Conservation (phyloP, 169 alveolate genomes). For the Cystoisospora suis region DNA sequence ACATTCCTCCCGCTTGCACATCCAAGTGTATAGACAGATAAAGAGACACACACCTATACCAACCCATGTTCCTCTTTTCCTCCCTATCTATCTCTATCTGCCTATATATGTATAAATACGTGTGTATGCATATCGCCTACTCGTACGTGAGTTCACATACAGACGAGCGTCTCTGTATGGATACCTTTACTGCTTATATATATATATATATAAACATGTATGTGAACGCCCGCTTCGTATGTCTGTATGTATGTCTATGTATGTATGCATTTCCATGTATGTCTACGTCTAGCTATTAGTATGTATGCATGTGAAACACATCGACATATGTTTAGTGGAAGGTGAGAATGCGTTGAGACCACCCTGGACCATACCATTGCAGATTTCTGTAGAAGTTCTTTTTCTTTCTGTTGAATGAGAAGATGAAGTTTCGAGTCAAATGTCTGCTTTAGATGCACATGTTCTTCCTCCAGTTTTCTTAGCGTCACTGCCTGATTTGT, state of each 20-base stretch:
- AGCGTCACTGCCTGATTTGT: slow-evolving; percentile 53
- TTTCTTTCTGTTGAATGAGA: background rate
- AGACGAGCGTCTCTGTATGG: background rate
- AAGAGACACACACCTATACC: background rate
- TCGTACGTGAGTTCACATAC: background rate
- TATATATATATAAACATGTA: background rate
- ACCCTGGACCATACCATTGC: too few species aligned
- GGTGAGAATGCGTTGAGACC: background rate
- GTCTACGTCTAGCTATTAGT: background rate
- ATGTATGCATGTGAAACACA: background rate
- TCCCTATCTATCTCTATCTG: background rate
- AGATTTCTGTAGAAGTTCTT: too few species aligned
- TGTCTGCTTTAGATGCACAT: background rate
- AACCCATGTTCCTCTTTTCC: background rate
- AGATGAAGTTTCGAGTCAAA: background rate
- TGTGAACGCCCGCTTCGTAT: background rate
- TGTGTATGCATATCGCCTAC: background rate
- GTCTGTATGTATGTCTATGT: background rate
- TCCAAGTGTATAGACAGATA: background rate
- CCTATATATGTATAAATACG: too few species aligned
- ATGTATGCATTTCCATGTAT: background rate
- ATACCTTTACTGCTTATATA: too few species aligned
- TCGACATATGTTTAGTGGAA: background rate
- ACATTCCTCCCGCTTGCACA: background rate
- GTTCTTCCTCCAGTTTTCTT: slow-evolving; percentile 20